Conservation (phyloP, 1,139 yeast genomes). For the Protomyces inouyei region DNA sequence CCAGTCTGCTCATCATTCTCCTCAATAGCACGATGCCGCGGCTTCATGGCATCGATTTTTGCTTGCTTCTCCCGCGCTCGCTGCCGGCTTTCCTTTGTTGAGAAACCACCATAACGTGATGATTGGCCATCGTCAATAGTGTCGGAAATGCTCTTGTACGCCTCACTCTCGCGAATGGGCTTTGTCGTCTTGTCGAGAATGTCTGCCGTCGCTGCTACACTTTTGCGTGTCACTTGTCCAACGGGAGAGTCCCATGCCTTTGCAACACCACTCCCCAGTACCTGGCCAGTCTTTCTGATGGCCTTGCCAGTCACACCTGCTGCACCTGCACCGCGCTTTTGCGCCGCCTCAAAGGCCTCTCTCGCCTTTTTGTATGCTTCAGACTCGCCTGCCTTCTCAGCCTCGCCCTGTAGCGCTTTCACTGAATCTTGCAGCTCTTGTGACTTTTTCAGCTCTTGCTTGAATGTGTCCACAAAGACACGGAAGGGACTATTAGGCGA, state of each 20-base stretch:
- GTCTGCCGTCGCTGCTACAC: constrained; percentile 65
- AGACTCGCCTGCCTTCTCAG: constrained; percentile 89
- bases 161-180: constrained; percentile 86
- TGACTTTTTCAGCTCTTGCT: constrained; percentile 82
- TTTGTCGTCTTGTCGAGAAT: constrained; percentile 71
- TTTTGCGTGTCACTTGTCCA: constrained; percentile 77
- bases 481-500: constrained; percentile 61
- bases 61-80: constrained; percentile 51
- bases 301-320: constrained; percentile 45
- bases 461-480: constrained; percentile 90
- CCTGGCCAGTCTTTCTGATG: constrained; percentile 83
- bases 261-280: constrained; percentile 80
- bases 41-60: constrained; percentile 56
- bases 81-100: constrained; percentile 76
- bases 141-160: constrained; percentile 51
- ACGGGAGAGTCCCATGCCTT: constrained; percentile 97
- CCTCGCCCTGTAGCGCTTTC: constrained; percentile 92
- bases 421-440: constrained; percentile 86
- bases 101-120: constrained; percentile 88
- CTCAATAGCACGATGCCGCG: constrained; percentile 58
- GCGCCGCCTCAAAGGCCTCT: constrained; percentile 87
- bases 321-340: constrained; percentile 47
- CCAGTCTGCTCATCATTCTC: constrained; percentile 78
- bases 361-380: constrained; percentile 91
- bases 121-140: constrained; percentile 89